Percentiles rank a stretch among this genome's conserved stretches.
Conservation (phyloP, 2,329 filamentous ascomycete species). For the Beauveria pseudobassiana region DNA sequence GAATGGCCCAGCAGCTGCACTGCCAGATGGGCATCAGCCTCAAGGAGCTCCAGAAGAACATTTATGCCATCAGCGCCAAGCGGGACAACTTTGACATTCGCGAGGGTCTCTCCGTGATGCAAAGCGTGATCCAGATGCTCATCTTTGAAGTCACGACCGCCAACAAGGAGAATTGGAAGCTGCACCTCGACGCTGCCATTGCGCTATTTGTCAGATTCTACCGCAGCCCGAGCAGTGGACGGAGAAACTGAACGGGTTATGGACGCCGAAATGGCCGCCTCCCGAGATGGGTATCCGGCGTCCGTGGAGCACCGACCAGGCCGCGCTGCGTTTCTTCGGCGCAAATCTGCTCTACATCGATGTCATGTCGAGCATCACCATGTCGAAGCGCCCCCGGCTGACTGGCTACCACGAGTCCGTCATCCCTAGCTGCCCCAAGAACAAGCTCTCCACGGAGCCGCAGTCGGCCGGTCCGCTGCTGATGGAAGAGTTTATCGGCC, state of each 20-base stretch:
- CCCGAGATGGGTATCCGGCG: constrained; percentile 24
- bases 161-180: constrained; percentile 41
- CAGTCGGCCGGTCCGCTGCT: constrained; percentile 25
- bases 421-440: constrained; percentile 25
- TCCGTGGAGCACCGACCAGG: constrained; percentile 38
- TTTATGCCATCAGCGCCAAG: constrained; percentile 27
- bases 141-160: constrained; percentile 42
- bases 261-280: constrained; percentile 27
- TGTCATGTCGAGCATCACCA: constrained; percentile 40
- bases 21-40: constrained; percentile 38
- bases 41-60: constrained; percentile 35
- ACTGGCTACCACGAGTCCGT: constrained; percentile 32
- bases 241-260: constrained; percentile 25
- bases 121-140: constrained; percentile 45
- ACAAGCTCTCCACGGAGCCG: constrained; percentile 14
- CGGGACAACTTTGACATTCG: constrained; percentile 23
- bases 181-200: constrained; percentile 42
- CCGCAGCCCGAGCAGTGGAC: constrained; percentile 30
- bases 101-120: constrained; percentile 35
- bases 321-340: constrained; percentile 39
- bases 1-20: constrained; percentile 33
- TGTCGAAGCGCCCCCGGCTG: constrained; percentile 34
- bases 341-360: constrained; percentile 42
- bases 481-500: constrained; percentile 46
- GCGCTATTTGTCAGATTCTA: constrained; percentile 39